Evolutionary conservation across 768 basidiomycete genomes (phyloP).

Genomic region (Pholiota conissans): DNA sequence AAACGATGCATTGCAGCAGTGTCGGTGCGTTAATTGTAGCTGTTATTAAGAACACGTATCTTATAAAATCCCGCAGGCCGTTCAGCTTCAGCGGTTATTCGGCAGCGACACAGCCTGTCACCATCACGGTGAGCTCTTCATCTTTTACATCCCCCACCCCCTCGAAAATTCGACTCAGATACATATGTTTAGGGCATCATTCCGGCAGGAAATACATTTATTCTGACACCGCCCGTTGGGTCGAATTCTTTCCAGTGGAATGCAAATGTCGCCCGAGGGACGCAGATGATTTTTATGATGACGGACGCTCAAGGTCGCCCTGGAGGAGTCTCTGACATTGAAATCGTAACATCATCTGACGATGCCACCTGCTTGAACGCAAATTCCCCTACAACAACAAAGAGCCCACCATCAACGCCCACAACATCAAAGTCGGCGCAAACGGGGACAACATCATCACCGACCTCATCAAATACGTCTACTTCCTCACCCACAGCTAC

Average conservation of each 20-base stretch:
- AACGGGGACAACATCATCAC: constrained; percentile 21
- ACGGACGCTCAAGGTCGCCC: constrained; percentile 46
- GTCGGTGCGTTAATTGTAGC: constrained; percentile 44
- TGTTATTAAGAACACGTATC: not conserved
- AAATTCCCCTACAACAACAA: constrained; percentile 53
- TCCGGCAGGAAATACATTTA: constrained; percentile 56
- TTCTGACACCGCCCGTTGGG: constrained; percentile 40
- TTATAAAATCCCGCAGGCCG: constrained; percentile 30
- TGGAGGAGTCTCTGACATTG: constrained; percentile 63
- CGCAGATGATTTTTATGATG: constrained; percentile 58
- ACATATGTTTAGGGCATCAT: constrained; percentile 49
- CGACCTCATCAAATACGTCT: constrained; percentile 14
- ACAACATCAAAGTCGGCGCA: constrained; percentile 24
- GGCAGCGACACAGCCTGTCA: constrained; percentile 51
- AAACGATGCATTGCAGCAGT: constrained; percentile 58
- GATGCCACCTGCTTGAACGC: constrained; percentile 52
- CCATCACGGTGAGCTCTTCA: constrained; percentile 43
- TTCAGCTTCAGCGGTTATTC: constrained; percentile 46
- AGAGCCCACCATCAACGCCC: constrained; percentile 23
- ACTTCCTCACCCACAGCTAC: constrained; percentile 2
- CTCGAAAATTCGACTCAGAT: not conserved
- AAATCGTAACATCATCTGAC: constrained; percentile 45
- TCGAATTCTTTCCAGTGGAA: constrained; percentile 50
- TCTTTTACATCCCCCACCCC: not conserved
- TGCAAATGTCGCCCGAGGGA: constrained; percentile 57